Percentiles rank a stretch among this genome's conserved stretches.
Conservation (phyloP, 2,329 filamentous ascomycete species). For the Didymella pinodella region DNA sequence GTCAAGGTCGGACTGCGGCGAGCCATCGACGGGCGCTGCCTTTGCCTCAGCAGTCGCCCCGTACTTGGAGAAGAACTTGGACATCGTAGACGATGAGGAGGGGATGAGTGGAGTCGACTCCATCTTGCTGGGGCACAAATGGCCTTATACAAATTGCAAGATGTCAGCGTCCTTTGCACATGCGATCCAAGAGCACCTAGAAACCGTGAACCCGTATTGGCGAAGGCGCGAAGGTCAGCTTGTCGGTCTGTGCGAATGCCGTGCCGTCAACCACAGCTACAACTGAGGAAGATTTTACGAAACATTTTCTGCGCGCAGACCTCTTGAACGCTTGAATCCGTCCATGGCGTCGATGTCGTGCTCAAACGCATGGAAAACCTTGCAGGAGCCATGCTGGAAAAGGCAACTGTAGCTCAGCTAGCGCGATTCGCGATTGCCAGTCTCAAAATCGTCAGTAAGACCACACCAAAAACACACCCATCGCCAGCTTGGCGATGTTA, state of each 20-base stretch:
- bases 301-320: slow-evolving; percentile 18
- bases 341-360: slow-evolving; percentile 21
- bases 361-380: slow-evolving; percentile 13
- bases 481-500: slow-evolving; percentile 13
- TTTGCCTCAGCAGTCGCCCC: slow-evolving; percentile 19
- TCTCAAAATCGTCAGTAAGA: slow-evolving; percentile 5
- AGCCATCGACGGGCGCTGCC: slow-evolving; percentile 13
- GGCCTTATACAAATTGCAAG: slow-evolving; percentile 12
- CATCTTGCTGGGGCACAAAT: slow-evolving; percentile 8
- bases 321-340: slow-evolving; percentile 11
- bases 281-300: slow-evolving; percentile 17
- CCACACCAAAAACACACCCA: slow-evolving; percentile 12
- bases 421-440: slow-evolving; percentile 16
- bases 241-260: slow-evolving; percentile 15
- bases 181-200: slow-evolving; percentile 11
- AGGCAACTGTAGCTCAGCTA: slow-evolving; percentile 12
- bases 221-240: slow-evolving; percentile 5
- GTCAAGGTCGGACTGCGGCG: slow-evolving; percentile 15
- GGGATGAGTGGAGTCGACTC: slow-evolving; percentile 22
- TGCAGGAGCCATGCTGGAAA: slow-evolving; percentile 7
- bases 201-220: slow-evolving; percentile 7
- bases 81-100: slow-evolving; percentile 22
- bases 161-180: slow-evolving; percentile 12
- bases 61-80: slow-evolving; percentile 27
- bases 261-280: slow-evolving; percentile 16